Evolutionary conservation across 148 eudicot species (phyloP), one percentile per base, ranked within the genome.

Genomic region (Simmondsia chinensis): DNA sequence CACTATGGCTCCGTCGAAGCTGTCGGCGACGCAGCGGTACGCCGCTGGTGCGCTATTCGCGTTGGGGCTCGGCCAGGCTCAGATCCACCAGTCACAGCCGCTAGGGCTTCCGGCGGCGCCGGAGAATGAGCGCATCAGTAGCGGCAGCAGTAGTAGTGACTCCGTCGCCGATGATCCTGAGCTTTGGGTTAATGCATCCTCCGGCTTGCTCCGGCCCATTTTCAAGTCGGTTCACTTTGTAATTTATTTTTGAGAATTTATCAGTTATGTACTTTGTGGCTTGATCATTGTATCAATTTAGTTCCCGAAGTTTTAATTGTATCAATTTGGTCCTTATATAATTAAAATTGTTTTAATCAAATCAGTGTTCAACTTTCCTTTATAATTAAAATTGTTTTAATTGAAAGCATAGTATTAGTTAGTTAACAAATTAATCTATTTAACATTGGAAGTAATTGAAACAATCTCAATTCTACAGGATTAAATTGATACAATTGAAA

Each of bases 11-110:
- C 19, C 87, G 35, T 57, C 83, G 39, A 37, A 56, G 33, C 48
- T 91, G 51, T 33, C 97, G 46, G 67, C 73, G 66, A 70, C 67
- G 43, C 76, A 91, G 59, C 57, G 72, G 29, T 86, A 82, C 60
- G 97, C 85, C 6, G 76, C 94, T 30, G 95, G 73, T 19, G 70
- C 79, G 3, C 62, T 91, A 33, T 85, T 82, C 57, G 82, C 78
- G 3, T 15, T 91, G 47, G 78, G 94, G 21, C 58, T 91, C 12
- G 68, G 72, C 66, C 83, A 85, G 44, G 93, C 88, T 1, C 94
- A 85, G 43, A 72, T 68, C 38, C 85, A 81, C 60, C 95, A 85
- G 66, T 72, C 81, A 6, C 72, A 66, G 1, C 81, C 72, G 11
- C 61, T 85, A 7, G 81, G 79, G 5, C 46, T 43, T 9, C 44